phyloP scores from a whole-genome alignment of 768 basidiomycete genomes.

The Kwoniella shandongensis region DNA sequence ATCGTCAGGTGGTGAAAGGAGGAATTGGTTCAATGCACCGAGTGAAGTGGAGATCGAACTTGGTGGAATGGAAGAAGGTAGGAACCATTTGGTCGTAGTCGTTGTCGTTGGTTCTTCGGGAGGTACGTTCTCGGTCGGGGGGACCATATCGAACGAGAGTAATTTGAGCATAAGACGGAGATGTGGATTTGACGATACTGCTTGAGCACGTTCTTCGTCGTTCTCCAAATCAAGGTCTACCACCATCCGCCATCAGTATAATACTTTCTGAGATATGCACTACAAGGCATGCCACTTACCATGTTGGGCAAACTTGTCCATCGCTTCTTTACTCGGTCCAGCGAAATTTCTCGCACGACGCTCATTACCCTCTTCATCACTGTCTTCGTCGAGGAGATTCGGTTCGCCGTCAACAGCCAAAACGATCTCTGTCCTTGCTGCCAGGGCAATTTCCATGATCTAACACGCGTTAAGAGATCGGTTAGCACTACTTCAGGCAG shows the following conservation, averaged over 20 bases:
- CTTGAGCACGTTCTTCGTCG: constrained; percentile 71
- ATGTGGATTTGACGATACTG: constrained; percentile 72
- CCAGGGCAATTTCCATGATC: constrained; percentile 45
- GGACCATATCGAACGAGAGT: constrained; percentile 61
- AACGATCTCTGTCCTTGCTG: constrained; percentile 53
- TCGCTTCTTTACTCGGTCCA: constrained; percentile 67
- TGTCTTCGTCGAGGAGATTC: constrained; percentile 24
- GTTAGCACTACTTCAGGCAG: neutral
- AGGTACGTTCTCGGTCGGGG: neutral
- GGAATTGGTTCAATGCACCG: constrained; percentile 77
- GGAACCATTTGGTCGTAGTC: constrained; percentile 64
- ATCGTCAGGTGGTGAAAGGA: constrained; percentile 75
- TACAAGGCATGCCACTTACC: constrained; percentile 59
- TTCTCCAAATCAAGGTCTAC: constrained; percentile 68
- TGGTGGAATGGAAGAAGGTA: constrained; percentile 71
- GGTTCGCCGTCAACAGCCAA: constrained; percentile 50
- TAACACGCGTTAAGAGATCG: neutral
- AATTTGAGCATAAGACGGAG: constrained; percentile 84
- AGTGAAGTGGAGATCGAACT: constrained; percentile 67
- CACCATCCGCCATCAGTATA: neutral
- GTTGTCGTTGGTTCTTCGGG: neutral
- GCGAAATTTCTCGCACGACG: constrained; percentile 32
- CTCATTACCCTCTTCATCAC: constrained; percentile 40
- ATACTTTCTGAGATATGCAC: neutral
- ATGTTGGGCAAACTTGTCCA: constrained; percentile 70